A percentile compares a stretch with the other conserved stretches of the same genome.
These are phyloP conservation scores for Russula sp. DNA, from an alignment of 768 basidiomycete genomes.

Conservation along the genomic window DNA sequence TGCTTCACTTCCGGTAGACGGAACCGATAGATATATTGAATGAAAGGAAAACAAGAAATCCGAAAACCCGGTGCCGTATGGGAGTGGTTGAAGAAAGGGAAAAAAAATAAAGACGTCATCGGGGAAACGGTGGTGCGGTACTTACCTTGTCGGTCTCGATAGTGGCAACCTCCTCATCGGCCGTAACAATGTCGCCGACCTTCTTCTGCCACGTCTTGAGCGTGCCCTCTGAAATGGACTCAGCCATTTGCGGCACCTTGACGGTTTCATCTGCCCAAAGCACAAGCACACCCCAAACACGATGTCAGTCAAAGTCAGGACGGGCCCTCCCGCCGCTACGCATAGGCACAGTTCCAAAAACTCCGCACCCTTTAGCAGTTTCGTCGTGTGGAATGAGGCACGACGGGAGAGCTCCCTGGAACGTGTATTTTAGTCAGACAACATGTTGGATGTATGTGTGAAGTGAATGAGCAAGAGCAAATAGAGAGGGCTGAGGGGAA, in stretches of 20 bases:
- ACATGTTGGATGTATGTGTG: neutral
- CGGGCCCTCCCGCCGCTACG: neutral
- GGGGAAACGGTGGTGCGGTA: neutral
- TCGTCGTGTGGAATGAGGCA: constrained; percentile 64
- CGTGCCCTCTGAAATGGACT: constrained; percentile 97
- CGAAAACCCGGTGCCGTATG: neutral
- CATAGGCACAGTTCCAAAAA: neutral
- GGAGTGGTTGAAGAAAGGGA: too few relatives aligned
- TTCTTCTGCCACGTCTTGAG: constrained; percentile 92
- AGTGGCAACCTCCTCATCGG: constrained; percentile 93
- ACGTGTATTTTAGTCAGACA: constrained; percentile 12
- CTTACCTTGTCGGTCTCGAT: constrained; percentile 98
- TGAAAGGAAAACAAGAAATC: neutral
- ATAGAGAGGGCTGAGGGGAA: constrained; percentile 5
- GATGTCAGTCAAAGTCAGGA: constrained; percentile 5
- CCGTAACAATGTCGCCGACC: constrained; percentile 83
- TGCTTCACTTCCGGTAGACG: neutral
- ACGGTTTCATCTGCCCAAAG: constrained; percentile 65
- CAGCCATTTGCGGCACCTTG: constrained; percentile 96
- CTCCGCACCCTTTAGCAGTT: constrained; percentile 56
- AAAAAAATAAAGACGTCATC: neutral
- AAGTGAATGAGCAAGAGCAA: neutral
- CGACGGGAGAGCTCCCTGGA: constrained; percentile 42
- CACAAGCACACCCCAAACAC: neutral
- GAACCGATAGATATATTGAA: neutral